Evolutionary conservation across 768 basidiomycete genomes (phyloP).

Genomic region (Suillus subluteus): DNA sequence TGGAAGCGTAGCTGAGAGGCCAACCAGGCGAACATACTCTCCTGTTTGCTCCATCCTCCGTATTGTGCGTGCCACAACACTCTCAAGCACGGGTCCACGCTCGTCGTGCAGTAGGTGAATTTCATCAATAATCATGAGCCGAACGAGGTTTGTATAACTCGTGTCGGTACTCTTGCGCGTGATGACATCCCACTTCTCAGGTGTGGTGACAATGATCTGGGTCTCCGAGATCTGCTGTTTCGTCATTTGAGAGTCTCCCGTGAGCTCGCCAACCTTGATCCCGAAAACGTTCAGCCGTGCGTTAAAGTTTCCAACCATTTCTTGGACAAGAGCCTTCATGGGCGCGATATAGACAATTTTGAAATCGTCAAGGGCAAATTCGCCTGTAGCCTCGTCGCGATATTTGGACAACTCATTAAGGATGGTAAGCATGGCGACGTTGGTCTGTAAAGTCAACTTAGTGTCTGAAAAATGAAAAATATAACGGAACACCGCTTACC

Average conservation of each 20-base stretch:
- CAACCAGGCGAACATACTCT: slow-evolving; percentile 92
- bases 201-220: slow-evolving; percentile 97
- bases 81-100: slow-evolving; percentile 95
- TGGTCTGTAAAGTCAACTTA: slow-evolving; percentile 64
- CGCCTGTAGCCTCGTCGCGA: slow-evolving; percentile 79
- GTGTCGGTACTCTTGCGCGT: slow-evolving; percentile 97
- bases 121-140: slow-evolving; percentile 96
- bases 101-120: slow-evolving; percentile 98
- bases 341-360: slow-evolving; percentile 98
- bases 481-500: slow-evolving; percentile 48
- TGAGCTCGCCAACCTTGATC: slow-evolving; percentile 91
- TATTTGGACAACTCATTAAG: slow-evolving; percentile 89
- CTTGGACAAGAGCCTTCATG: slow-evolving; percentile 99
- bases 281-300: slow-evolving; percentile 71
- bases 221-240: slow-evolving; percentile 97
- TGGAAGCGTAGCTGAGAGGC: slow-evolving; percentile 95
- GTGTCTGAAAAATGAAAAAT: background rate
- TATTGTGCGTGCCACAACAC: slow-evolving; percentile 87
- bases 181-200: slow-evolving; percentile 99
- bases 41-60: slow-evolving; percentile 92
- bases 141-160: slow-evolving; percentile 94
- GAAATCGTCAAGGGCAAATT: slow-evolving; percentile 86
- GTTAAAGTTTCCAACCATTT: slow-evolving; percentile 96
- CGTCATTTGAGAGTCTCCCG: slow-evolving; percentile 97
- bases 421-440: slow-evolving; percentile 95